These are phyloP conservation scores for Rhodotorula sphaerocarpa DNA, from an alignment of 768 basidiomycete genomes.

Conservation along the genomic window DNA sequence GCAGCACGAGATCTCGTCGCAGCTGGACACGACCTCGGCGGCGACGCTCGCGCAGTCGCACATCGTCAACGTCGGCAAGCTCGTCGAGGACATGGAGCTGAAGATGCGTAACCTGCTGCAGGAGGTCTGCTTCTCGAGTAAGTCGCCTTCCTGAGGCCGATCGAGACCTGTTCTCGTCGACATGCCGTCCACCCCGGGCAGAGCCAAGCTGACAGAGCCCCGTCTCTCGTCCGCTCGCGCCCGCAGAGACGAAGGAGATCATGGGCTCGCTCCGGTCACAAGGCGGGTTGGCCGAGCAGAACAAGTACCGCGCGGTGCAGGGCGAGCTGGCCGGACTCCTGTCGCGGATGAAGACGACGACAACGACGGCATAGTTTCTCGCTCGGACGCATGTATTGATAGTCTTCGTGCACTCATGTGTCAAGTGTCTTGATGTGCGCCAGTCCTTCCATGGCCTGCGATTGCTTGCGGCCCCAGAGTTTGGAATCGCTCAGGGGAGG, in stretches of 20 bases:
- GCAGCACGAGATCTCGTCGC: conserved; percentile 34
- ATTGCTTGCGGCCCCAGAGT: too few species aligned
- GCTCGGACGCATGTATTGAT: too few species aligned
- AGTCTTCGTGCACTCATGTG: too few species aligned
- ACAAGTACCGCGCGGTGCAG: conserved; percentile 73
- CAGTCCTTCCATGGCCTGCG: too few species aligned
- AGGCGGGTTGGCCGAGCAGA: conserved; percentile 72
- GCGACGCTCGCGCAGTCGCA: conserved; percentile 53
- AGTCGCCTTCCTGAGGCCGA: background rate
- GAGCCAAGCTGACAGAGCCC: background rate
- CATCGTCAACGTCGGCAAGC: conserved; percentile 82
- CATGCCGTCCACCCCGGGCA: too few species aligned
- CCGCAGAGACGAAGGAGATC: conserved; percentile 87
- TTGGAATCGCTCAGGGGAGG: too few species aligned
- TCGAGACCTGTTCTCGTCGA: too few species aligned
- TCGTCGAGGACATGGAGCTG: conserved; percentile 99
- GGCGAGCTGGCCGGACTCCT: conserved; percentile 57
- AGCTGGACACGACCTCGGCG: conserved; percentile 39
- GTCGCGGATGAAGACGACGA: conserved; percentile 24
- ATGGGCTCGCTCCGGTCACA: conserved; percentile 82
- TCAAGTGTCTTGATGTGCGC: too few species aligned
- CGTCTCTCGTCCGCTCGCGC: conserved; percentile 9
- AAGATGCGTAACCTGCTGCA: conserved; percentile 94
- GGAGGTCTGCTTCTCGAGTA: conserved; percentile 41
- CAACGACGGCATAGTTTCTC: background rate